Conservation (phyloP, 1,284 basidiomycete species). For the Hypsizygus ulmarius region DNA sequence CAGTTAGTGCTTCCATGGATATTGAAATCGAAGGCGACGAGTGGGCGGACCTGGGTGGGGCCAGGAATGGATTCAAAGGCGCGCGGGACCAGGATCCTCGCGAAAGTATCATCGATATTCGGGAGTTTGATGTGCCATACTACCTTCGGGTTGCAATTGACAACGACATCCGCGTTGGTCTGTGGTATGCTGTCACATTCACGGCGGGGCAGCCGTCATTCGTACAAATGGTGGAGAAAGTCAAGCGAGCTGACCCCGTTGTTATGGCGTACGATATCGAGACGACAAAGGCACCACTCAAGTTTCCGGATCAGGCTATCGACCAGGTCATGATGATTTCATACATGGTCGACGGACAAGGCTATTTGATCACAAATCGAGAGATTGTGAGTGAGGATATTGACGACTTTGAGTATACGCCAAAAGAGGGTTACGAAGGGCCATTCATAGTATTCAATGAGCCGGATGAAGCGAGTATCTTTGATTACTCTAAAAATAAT, state of each 20-base stretch:
- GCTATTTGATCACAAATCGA: slow-evolving; percentile 96
- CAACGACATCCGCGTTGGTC: slow-evolving; percentile 94
- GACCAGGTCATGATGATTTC: slow-evolving; percentile 99
- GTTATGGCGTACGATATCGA: slow-evolving; percentile 99
- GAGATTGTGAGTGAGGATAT: slow-evolving; percentile 98
- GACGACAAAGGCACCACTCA: slow-evolving; percentile 96
- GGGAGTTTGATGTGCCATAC: slow-evolving; percentile 97
- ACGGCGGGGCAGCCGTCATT: slow-evolving; percentile 81
- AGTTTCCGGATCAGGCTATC: slow-evolving; percentile 94
- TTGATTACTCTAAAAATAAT: slow-evolving; percentile 1
- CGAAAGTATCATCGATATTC: slow-evolving; percentile 90
- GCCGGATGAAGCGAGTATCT: slow-evolving; percentile 72
- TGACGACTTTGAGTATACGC: slow-evolving; percentile 98
- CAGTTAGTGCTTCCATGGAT: slow-evolving; percentile 55
- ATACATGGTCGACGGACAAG: slow-evolving; percentile 96
- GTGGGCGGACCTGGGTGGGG: slow-evolving; percentile 53
- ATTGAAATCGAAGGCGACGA: slow-evolving; percentile 70
- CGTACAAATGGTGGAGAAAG: slow-evolving; percentile 73
- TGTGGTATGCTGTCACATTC: slow-evolving; percentile 94
- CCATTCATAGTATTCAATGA: slow-evolving; percentile 98
- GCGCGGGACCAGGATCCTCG: slow-evolving; percentile 73
- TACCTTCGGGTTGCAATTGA: slow-evolving; percentile 98
- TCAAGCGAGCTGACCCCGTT: slow-evolving; percentile 98
- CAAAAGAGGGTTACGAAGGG: slow-evolving; percentile 96
- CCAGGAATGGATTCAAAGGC: slow-evolving; percentile 33